A percentile compares a stretch with the other conserved stretches of the same genome.
Conservation (phyloP, 2,329 filamentous ascomycete species). For the Blastomyces emzantsi region DNA sequence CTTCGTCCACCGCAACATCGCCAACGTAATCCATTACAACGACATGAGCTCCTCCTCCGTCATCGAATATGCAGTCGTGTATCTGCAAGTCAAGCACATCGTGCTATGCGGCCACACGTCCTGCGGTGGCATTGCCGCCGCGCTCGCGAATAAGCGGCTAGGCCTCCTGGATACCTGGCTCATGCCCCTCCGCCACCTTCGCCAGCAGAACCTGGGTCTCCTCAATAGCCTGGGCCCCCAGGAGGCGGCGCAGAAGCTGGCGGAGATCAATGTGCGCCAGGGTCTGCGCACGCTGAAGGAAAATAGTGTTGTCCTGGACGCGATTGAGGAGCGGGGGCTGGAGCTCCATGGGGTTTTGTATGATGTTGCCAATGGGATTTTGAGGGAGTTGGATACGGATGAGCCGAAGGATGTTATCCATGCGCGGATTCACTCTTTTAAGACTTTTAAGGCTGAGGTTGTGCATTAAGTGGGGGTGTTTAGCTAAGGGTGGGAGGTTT, state of each 20-base stretch:
- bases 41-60: slow-evolving; percentile 69
- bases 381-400: slow-evolving; percentile 44
- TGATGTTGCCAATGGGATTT: slow-evolving; percentile 50
- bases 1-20: slow-evolving; percentile 86
- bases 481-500: not conserved
- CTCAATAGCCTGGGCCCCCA: slow-evolving; percentile 41
- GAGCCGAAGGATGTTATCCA: slow-evolving; percentile 34
- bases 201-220: slow-evolving; percentile 45
- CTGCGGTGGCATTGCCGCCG: slow-evolving; percentile 51
- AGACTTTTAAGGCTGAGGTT: slow-evolving; percentile 17
- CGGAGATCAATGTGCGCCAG: slow-evolving; percentile 66
- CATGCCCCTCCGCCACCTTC: slow-evolving; percentile 46
- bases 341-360: slow-evolving; percentile 72
- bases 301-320: slow-evolving; percentile 61
- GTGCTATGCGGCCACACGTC: slow-evolving; percentile 54
- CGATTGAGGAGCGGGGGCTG: slow-evolving; percentile 59
- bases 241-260: slow-evolving; percentile 52
- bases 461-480: not conserved
- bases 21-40: slow-evolving; percentile 66
- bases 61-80: slow-evolving; percentile 67
- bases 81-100: slow-evolving; percentile 58
- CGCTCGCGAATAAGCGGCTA: slow-evolving; percentile 48
- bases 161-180: slow-evolving; percentile 56
- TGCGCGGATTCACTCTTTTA: slow-evolving; percentile 34
- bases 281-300: slow-evolving; percentile 59